Conservation (phyloP, 164 flowering plant genomes). For the Chloranthus sessilifolius region DNA sequence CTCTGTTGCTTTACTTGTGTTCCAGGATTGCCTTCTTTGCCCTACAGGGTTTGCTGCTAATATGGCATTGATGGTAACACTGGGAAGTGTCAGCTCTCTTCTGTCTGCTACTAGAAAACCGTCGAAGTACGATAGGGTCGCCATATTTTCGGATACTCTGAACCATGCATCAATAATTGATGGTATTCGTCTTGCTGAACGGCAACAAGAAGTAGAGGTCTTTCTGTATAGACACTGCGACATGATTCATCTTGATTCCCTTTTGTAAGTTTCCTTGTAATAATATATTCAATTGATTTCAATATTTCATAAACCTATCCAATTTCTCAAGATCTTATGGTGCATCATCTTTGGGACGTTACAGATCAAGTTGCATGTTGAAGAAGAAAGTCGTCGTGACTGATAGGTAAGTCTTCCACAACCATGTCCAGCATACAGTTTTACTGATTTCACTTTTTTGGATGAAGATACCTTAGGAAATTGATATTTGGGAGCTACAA, state of each 20-base stretch:
- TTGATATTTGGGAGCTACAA: no score
- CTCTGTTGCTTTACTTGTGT: neutral
- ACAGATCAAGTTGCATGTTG: slow-evolving; percentile 66
- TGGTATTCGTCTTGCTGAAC: slow-evolving; percentile 91
- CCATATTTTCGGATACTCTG: slow-evolving; percentile 87
- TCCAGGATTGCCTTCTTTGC: slow-evolving; percentile 95
- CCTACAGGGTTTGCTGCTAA: slow-evolving; percentile 97
- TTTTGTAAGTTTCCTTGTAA: slow-evolving; percentile 51
- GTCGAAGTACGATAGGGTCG: slow-evolving; percentile 50
- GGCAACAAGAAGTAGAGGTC: slow-evolving; percentile 42
- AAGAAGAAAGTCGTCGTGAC: slow-evolving; percentile 85
- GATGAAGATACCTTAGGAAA: no score
- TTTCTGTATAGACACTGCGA: slow-evolving; percentile 85
- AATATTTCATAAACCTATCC: slow-evolving; percentile 1
- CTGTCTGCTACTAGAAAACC: slow-evolving; percentile 40
- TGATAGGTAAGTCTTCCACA: slow-evolving; percentile 55
- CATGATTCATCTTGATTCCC: slow-evolving; percentile 63
- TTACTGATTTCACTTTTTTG: no score
- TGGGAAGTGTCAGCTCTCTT: slow-evolving; percentile 71
- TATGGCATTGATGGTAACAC: slow-evolving; percentile 79
- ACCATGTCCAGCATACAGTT: neutral
- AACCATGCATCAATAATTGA: slow-evolving; percentile 96
- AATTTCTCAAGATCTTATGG: slow-evolving; percentile 6
- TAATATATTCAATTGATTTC: neutral
- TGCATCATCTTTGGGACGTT: slow-evolving; percentile 12